These are phyloP conservation scores for Colletotrichum neosansevieriae DNA, from an alignment of 2,329 filamentous ascomycete species.

Conservation along the genomic window DNA sequence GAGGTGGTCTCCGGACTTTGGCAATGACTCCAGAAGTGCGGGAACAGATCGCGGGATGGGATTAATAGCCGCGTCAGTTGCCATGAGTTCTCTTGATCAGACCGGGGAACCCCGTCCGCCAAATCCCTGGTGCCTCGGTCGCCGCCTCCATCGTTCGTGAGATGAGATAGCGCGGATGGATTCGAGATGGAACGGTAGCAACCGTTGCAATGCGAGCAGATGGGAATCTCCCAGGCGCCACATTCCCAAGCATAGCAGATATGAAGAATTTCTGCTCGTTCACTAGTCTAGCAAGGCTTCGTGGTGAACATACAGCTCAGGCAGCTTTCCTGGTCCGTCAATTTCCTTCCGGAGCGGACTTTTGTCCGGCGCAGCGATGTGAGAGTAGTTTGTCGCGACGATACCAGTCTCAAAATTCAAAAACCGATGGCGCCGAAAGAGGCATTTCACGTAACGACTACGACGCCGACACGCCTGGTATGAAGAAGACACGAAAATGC, in stretches of 20 bases:
- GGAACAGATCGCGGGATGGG: not conserved
- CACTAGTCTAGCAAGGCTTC: too few relatives aligned
- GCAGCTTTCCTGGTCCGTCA: too few relatives aligned
- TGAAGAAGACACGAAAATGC: not conserved
- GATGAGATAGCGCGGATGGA: slow-evolving; percentile 23
- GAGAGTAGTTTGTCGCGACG: not conserved
- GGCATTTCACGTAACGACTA: too few relatives aligned
- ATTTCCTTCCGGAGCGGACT: too few relatives aligned
- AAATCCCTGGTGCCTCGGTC: not conserved
- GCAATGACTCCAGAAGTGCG: slow-evolving; percentile 5
- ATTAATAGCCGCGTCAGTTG: slow-evolving; percentile 31
- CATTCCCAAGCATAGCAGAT: too few relatives aligned
- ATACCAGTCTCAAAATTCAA: too few relatives aligned
- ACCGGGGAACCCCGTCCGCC: slow-evolving; percentile 5
- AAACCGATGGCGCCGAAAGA: too few relatives aligned
- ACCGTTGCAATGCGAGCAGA: slow-evolving; percentile 5
- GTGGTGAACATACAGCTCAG: too few relatives aligned
- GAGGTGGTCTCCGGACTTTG: slow-evolving; percentile 26
- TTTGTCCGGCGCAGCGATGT: not conserved
- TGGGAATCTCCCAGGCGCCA: too few relatives aligned
- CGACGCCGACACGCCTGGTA: too few relatives aligned
- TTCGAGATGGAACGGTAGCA: slow-evolving; percentile 25
- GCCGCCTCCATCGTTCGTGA: slow-evolving; percentile 19
- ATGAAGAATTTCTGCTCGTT: too few relatives aligned
- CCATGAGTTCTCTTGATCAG: slow-evolving; percentile 6